Conservation (phyloP, 164 flowering plant genomes). For the Magnolia officinalis region DNA sequence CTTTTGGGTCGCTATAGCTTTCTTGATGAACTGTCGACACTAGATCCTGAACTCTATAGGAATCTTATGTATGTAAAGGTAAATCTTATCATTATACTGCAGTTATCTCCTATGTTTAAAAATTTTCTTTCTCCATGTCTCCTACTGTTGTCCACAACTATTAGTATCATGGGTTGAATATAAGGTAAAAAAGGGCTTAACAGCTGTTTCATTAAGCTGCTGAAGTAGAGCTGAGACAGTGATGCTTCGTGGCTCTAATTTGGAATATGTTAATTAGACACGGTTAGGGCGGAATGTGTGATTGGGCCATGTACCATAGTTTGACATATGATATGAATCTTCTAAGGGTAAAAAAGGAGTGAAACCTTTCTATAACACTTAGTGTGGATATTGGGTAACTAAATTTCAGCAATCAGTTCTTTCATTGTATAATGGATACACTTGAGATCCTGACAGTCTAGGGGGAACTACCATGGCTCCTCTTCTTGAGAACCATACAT, state of each 20-base stretch:
- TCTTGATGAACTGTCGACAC: constrained; percentile 91
- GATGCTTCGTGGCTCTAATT: neutral
- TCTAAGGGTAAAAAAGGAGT: neutral
- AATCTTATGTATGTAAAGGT: constrained; percentile 98
- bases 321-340: neutral
- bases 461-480: neutral
- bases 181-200: neutral
- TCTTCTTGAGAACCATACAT: neutral
- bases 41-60: constrained; percentile 94
- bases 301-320: neutral
- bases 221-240: neutral
- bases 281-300: neutral
- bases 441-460: no score
- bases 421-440: no score
- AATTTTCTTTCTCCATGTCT: neutral
- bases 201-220: neutral
- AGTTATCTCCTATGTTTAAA: neutral
- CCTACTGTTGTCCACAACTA: neutral
- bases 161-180: neutral
- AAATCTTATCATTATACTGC: constrained; percentile 13
- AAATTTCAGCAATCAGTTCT: neutral
- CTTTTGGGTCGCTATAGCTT: constrained; percentile 97
- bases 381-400: neutral
- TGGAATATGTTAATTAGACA: neutral
- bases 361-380: neutral